Base-by-base conservation (phyloP, 148 eudicot genomes). In the Persicaria maculosa region DNA sequence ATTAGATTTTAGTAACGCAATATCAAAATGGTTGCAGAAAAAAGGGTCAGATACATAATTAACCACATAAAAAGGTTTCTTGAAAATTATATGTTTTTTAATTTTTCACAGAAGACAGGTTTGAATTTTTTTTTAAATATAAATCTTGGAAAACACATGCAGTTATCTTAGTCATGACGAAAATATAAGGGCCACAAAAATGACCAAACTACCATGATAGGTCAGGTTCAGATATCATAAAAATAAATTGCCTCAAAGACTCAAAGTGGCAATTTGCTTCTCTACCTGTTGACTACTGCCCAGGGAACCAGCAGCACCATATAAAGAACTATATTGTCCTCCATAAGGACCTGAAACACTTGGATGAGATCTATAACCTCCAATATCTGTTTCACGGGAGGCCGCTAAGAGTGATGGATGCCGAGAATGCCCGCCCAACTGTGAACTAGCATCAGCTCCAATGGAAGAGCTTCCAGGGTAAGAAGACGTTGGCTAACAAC, bases 271-370 rank as follows among this genome's bases (percentile, higher is more conserved):
- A 58, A 44, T 9, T 9, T 61, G 47, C 71, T 31, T 31, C 74
- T 84, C 68, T 55, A 93, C 98, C 98, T 91, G 97, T 58, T 89
- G 97, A 57, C 83, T 86, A 72, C 81, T 77, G 72, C 82, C 79
- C 50, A 85, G 61, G 59, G 86, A 84, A 31, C 40, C 40, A 82
- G 89, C 65, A 47, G 93, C 83, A 47, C 86, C 88, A 84, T 93
- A 93, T 47, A 86, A 83, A 44, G 92, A 86, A 72, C 81, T 81
- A 76, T 89, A 93, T 72, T 89, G 95, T 53, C 93, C 93, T 47
- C 86, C 92, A 81, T 86, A 93, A 78, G 85, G 94, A 50, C 84
- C 62, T 17, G 90, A 80, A 36, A 84, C 73, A 50, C 91, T 76
- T 40, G 83, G 81, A 79, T 90, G 93, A 43, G 80, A 77, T 81